Conservation (phyloP, 139 green algal genomes). For the Astrephomene gubernaculifera region DNA sequence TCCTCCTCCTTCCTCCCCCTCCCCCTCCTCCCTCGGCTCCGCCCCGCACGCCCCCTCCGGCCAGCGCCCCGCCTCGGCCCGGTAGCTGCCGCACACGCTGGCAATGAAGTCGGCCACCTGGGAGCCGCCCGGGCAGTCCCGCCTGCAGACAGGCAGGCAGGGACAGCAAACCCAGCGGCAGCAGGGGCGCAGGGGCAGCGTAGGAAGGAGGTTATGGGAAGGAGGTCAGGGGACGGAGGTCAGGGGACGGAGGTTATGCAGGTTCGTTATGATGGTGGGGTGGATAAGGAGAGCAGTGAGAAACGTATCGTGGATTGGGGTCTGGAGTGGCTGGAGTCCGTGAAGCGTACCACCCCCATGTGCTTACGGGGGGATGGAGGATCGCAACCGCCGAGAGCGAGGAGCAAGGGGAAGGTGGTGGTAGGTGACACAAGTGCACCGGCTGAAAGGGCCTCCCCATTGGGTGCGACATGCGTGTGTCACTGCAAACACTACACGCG, state of each 20-base stretch:
- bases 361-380: no score
- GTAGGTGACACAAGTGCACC: no score
- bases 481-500: not conserved
- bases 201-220: not conserved
- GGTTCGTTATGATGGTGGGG: not conserved
- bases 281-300: not conserved
- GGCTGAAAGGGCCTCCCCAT: not conserved
- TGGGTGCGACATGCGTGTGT: not conserved
- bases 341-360: no score
- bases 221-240: not conserved
- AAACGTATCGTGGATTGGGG: not conserved
- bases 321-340: not conserved
- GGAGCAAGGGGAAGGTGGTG: no score
- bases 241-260: not conserved
- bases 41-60: no score
- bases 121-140: conserved; percentile 22
- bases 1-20: no score
- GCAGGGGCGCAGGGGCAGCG: not conserved
- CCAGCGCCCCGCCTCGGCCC: no score
- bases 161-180: not conserved
- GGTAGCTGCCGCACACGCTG: conserved; percentile 3
- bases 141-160: not conserved
- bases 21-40: no score
- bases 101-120: conserved; percentile 11
- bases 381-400: no score